A percentile compares a stretch with the other conserved stretches of the same genome.
These are phyloP conservation scores for Blastobotrys serpentis DNA, from an alignment of 1,139 yeast genomes.

Conservation along the genomic window DNA sequence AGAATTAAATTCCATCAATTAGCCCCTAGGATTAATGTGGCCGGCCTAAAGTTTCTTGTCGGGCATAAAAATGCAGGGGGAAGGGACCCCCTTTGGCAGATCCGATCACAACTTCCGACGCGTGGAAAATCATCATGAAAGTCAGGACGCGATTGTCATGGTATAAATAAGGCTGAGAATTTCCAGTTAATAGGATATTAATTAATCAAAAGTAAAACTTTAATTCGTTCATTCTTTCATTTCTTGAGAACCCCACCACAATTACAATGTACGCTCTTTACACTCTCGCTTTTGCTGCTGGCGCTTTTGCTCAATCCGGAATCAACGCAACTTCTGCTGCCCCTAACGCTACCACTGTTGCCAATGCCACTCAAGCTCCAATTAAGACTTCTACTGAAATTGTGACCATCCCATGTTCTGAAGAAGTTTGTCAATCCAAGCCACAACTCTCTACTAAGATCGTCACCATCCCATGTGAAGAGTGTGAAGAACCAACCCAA, in stretches of 20 bases:
- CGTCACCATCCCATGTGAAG: background rate
- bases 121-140: background rate
- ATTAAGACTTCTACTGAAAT: conserved; percentile 1
- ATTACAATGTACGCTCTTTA: conserved; percentile 3
- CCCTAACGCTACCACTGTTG: background rate
- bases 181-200: background rate
- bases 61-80: conserved; percentile 1
- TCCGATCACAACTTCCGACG: conserved; percentile 1
- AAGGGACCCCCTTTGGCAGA: background rate
- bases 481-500: conserved; percentile 3
- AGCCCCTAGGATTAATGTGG: too few relatives aligned
- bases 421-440: conserved; percentile 2
- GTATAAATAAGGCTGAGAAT: background rate
- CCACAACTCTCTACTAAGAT: conserved; percentile 1
- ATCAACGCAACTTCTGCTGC: background rate
- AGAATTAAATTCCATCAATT: background rate
- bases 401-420: conserved; percentile 9
- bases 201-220: too few relatives aligned
- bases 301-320: conserved; percentile 5
- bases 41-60: background rate
- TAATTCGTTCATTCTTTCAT: too few relatives aligned
- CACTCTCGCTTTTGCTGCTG: conserved; percentile 8
- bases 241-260: background rate
- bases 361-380: conserved; percentile 7
- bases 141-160: background rate